Evolutionary conservation across 306 rosid genomes (phyloP), one percentile per base, ranked within the genome.

Genomic region (Quercus robur): DNA sequence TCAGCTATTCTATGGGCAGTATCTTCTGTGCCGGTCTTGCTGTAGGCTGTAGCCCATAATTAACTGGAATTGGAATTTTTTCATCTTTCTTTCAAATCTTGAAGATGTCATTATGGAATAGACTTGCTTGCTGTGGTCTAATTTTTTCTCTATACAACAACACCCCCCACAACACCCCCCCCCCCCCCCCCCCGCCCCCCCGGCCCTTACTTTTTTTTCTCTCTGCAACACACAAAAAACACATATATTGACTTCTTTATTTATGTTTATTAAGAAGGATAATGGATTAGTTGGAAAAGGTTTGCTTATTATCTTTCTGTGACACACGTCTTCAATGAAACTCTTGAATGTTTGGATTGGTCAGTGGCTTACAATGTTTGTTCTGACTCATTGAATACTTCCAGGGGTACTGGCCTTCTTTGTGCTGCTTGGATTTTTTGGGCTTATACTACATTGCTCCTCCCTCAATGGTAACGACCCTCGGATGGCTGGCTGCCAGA

Each of bases 401-500:
- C 66, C 93, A 96, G 98, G 99, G 73, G 98, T 96, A 52, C 85
- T 96, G 77, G 93, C 98, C 77, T 93, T 96, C 88, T 96, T 96
- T 85, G 98, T 93, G 86, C 86, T 96, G 83, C 89, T 96, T 78
- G 99, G 99, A 54, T 93, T 96, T 88, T 93, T 93, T 2, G 99
- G 99, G 85, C 90, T 96, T 77, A 90, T 96, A 84, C 93, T 91
- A 44, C 99, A 96, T 79, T 96, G 98, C 87, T 89, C 99, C 55
- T 82, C 98, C 79, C 91, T 93, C 73, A 93, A 90, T 85, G 78
- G 81, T 86, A 91, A 89, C 54, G 99, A 96, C 76, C 97, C 99
- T 20, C 81, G 98, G 75, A 91, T 96, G 93, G 97, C 97, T 54
- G 98, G 99, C 55, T 96, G 98, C 90, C 99, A 96, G 79, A 96